Base-by-base conservation (phyloP, 352 stramenopile genomes). In the Phytophthora tubulina region DNA sequence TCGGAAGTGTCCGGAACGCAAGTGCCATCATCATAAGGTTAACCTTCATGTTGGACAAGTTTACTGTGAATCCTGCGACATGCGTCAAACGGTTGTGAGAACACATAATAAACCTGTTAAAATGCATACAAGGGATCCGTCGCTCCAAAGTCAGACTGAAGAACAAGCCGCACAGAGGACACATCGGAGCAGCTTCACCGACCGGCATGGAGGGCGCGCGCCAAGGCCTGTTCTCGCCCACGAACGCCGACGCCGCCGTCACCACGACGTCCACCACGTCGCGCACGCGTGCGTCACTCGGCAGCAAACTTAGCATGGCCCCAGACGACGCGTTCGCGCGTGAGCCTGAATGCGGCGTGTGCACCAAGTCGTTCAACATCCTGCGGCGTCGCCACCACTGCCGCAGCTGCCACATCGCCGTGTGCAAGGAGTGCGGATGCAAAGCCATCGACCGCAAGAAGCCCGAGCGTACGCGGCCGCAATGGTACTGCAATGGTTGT, bases 361-460 rank as follows among this genome's bases (percentile, higher is more conserved):
- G 89, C 78, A 51, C 73, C 54, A 91, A 91, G 67, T 85, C 81
- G 41, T 96, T 96, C 72, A 93, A 92, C 60, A 79, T 96, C 33
- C 63, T 95, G 57, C 86, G 88, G 1, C 88, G 89, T 8, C 89
- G 89, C 56, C 89, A 96, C 73, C 89, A 95, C 76, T 96, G 89
- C 66, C 89, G 89, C 59, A 82, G 79, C 38, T 96, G 89, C 70
- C 86, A 94, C 76, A 84, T 95, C 63, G 87, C 89, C 4, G 76
- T 96, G 3, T 96, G 89, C 63, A 96, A 95, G 67, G 87, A 95
- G 51, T 96, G 89, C 59, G 88, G 87, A 0, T 72, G 79, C 64
- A 96, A 96, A 69, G 89, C 87, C 31, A 63, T 96, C 27, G 86
- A 94, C 75, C 70, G 80, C 32, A 81, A 80, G 44, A 82, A 81